Evolutionary conservation across 768 basidiomycete species (phyloP), one percentile per base, ranked within the genome.

Genomic region (Lentinus brumalis): DNA sequence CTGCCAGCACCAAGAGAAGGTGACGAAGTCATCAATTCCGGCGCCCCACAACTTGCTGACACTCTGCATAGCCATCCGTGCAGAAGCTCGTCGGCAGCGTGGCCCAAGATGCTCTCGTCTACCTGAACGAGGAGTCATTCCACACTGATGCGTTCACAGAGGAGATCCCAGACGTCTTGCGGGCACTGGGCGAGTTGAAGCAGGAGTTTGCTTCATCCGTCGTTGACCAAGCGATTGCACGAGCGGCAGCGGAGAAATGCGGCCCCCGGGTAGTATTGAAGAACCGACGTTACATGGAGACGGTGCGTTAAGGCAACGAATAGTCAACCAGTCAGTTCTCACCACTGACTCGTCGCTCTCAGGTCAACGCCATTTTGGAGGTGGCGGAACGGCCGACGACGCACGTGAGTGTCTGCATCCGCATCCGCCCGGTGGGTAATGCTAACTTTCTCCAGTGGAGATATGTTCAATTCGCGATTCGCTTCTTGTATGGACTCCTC

Each of bases 1-100:
- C 64, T 90, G 88, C 62, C 91, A 93, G 69, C 88, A 89, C 58
- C 91, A 94, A 69, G 92, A 94, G 70, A 94, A 94, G 83, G 92
- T 88, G 66, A 5, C 30, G 66, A 30, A 44, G 56, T 35, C 58
- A 21, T 8, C 41, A 44, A 1, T n/a, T 26, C n/a, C 8, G 16
- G 16, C 53, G 30, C 26, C 11, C 6, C 3, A 31, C 32, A 16
- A 21, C 39, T 26, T 54, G 55, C 47, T 45, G 1, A 40, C 11
- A 18, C 14, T 8, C 4, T 7, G 50, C 41, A 7, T 61, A 91
- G 89, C 88, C 88, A 15, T 91, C 89, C 4, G 82, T 92, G 41
- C 90, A 92, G 73, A 87, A 89, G 69, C 75, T 92, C 6, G 83
- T 89, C 47, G 77, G 73, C 50, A 83, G 70, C 54, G 74, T 91